These are phyloP conservation scores for Coniosporium apollinis DNA, from an alignment of 495 filamentous ascomycete species.

Conservation along the genomic window DNA sequence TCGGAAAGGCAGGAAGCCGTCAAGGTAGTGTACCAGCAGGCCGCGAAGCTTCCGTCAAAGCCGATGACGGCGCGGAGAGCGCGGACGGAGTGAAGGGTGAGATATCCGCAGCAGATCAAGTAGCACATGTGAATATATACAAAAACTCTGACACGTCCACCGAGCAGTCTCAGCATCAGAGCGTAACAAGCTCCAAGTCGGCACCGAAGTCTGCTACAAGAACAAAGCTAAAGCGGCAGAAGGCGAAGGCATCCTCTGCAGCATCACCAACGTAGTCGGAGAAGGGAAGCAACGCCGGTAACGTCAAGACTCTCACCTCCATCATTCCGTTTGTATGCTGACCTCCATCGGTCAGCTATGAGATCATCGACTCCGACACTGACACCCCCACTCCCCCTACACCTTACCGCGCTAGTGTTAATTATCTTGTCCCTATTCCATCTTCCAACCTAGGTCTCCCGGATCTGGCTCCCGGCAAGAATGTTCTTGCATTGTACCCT, in stretches of 20 bases:
- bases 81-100: constrained; percentile 28
- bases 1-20: constrained; percentile 32
- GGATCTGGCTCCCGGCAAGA: constrained; percentile 22
- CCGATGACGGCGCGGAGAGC: constrained; percentile 35
- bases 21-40: constrained; percentile 6
- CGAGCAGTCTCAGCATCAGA: no score
- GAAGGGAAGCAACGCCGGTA: constrained; percentile 71
- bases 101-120: no score
- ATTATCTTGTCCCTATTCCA: constrained; percentile 73
- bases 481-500: constrained; percentile 38
- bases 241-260: constrained; percentile 75
- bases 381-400: constrained; percentile 47
- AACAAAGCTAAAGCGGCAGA: constrained; percentile 51
- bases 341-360: constrained; percentile 41
- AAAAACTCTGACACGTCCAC: no score
- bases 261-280: constrained; percentile 65
- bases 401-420: constrained; percentile 57
- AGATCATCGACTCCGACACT: constrained; percentile 85
- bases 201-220: constrained; percentile 75
- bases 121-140: no score
- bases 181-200: no score
- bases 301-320: no score
- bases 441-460: constrained; percentile 34
- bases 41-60: constrained; percentile 28
- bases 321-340: background rate